Conservation (phyloP, 2,329 filamentous ascomycete genomes). For the Arthrobotrys conoides region DNA sequence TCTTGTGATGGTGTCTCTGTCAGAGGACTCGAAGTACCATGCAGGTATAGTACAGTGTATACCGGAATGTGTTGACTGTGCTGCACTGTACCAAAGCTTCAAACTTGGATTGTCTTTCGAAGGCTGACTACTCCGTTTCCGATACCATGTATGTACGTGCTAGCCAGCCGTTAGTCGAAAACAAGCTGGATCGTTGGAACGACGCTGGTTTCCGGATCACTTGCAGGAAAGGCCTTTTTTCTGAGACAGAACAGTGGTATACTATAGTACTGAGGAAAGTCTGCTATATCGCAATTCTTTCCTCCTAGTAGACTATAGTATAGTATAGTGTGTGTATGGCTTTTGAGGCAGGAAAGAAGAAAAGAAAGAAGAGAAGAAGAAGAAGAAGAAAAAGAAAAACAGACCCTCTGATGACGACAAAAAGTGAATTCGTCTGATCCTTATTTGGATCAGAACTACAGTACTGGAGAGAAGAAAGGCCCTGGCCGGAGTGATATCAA, state of each 20-base stretch:
- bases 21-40: not conserved
- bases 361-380: not conserved
- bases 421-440: slow-evolving; percentile 52
- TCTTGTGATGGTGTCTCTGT: not conserved
- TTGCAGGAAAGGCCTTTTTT: slow-evolving; percentile 21
- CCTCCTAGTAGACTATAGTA: no score
- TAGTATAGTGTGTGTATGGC: no score
- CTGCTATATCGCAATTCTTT: slow-evolving; percentile 7
- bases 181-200: slow-evolving; percentile 41
- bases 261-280: no score
- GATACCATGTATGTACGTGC: slow-evolving; percentile 48
- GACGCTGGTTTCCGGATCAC: slow-evolving; percentile 31
- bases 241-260: slow-evolving; percentile 9
- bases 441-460: slow-evolving; percentile 42
- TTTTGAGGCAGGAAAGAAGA: not conserved
- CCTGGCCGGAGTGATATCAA: slow-evolving; percentile 58
- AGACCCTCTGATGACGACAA: slow-evolving; percentile 37
- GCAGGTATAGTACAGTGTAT: no score
- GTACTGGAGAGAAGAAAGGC: slow-evolving; percentile 22
- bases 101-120: slow-evolving; percentile 46
- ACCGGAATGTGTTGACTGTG: no score
- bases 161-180: slow-evolving; percentile 36
- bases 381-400: not conserved
- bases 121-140: slow-evolving; percentile 57
- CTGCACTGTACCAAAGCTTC: slow-evolving; percentile 27